These are phyloP conservation scores for Penicillium canariense DNA, from an alignment of 495 filamentous ascomycete genomes.

Conservation along the genomic window DNA sequence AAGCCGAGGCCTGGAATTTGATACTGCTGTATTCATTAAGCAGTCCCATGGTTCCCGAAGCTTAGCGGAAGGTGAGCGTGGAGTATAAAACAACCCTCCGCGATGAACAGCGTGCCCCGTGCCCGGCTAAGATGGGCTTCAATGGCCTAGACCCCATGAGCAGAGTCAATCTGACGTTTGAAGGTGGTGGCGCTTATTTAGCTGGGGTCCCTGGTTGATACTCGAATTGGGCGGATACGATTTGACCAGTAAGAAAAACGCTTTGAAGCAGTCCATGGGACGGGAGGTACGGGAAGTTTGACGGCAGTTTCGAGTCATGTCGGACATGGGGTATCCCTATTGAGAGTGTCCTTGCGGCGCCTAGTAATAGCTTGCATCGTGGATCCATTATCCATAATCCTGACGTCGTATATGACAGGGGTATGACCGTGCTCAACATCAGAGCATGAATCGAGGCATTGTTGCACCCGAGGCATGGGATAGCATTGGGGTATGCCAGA, in stretches of 20 bases:
- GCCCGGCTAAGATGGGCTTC: background rate
- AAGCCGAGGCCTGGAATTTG: background rate
- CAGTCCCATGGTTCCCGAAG: background rate
- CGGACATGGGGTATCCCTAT: background rate
- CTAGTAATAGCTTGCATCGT: background rate
- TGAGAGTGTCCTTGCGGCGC: background rate
- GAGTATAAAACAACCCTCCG: background rate
- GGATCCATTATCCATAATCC: conserved; percentile 12
- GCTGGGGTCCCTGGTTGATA: conserved; percentile 19
- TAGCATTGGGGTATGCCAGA: background rate
- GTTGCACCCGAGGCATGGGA: background rate
- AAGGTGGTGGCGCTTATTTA: conserved; percentile 16
- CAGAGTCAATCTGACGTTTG: conserved; percentile 31
- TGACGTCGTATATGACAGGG: conserved; percentile 29
- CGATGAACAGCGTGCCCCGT: background rate
- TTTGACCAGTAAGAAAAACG: conserved; percentile 7
- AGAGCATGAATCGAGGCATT: background rate
- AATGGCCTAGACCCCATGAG: conserved; percentile 19
- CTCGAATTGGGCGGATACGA: background rate
- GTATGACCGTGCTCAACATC: conserved; percentile 18
- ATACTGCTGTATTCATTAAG: background rate
- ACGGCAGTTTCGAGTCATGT: conserved; percentile 5
- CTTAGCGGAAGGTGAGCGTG: background rate
- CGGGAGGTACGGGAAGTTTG: conserved; percentile 23
- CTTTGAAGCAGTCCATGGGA: conserved; percentile 11